Evolutionary conservation across 768 basidiomycete species (phyloP), one percentile per base, ranked within the genome.

Genomic region (Clitopilus passeckerianus): DNA sequence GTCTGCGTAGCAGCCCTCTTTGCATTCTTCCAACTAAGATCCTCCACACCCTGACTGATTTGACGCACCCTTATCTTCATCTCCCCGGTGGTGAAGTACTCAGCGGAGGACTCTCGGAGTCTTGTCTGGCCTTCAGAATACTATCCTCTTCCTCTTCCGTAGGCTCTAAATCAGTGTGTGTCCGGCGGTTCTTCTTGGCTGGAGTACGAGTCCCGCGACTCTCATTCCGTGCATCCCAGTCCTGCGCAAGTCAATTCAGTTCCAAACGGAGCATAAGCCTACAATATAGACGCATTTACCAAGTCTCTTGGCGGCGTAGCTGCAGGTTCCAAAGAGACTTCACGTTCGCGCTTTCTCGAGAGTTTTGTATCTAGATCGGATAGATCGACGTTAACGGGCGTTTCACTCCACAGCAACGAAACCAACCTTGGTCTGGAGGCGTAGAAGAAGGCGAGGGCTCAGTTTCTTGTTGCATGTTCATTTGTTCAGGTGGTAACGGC

Each of bases 21-120:
- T 68, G 72, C 71, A 59, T 82, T 85, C 68, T 80, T 78, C 89
- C 88, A 89, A 67, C 77, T 85, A 62, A 90, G 81, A 67, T 91
- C 90, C 70, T 90, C 89, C 33, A 91, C 89, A 24, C 87, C 86
- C 66, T 86, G 86, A 62, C 87, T 90, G 65, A 90, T 89, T 74
- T 90, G 89, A 56, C 87, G 81, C 59, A 89, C 84, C 66, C 75
- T 74, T 54, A 82, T 81, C 76, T 89, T 91, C 74, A 88, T 83
- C 71, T 91, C 89, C 63, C 85, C 83, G 86, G 87, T 3, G 91
- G 89, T n/a, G 91, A 91, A 57, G 77, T 79, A 56, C 78, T 77
- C 63, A 73, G 66, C 56, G 82, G 79, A 54, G 79, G 75, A 20
- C 80, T 77, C 62, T 71, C 70, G 0, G 80, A 79, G 41, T 70